These are phyloP conservation scores for Nephelium lappaceum DNA, from an alignment of 345 rosid species.

Conservation along the genomic window DNA sequence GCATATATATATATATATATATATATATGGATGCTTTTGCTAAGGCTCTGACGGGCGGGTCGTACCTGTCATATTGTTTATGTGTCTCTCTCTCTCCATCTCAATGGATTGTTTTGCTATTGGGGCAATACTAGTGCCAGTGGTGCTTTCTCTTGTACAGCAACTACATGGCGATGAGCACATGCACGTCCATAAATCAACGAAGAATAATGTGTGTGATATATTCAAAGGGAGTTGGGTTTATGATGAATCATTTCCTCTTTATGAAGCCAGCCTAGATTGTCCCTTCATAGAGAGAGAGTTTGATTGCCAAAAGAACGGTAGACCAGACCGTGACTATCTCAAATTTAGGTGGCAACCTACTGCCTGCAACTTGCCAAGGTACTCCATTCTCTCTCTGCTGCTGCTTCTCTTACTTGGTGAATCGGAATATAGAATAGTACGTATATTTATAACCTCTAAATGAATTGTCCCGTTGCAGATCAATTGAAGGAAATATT, in stretches of 20 bases:
- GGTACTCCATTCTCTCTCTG: conserved; percentile 33
- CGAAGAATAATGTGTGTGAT: conserved; percentile 22
- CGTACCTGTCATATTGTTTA: too few relatives aligned
- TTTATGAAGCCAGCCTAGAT: conserved; percentile 34
- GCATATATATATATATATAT: too few relatives aligned
- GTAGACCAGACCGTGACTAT: conserved; percentile 59
- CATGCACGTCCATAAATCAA: neutral
- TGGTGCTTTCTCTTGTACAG: neutral
- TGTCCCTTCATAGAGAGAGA: conserved; percentile 57
- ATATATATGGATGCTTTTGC: too few relatives aligned
- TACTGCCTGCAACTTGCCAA: conserved; percentile 45
- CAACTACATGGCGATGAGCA: neutral
- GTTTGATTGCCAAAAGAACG: conserved; percentile 58
- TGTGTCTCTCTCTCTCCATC: neutral
- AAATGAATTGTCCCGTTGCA: too few relatives aligned
- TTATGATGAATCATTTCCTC: conserved; percentile 53
- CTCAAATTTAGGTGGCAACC: conserved; percentile 78
- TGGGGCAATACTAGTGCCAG: neutral
- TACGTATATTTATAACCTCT: too few relatives aligned
- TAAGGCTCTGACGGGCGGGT: neutral
- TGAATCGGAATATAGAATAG: too few relatives aligned
- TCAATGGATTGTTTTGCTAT: conserved; percentile 15
- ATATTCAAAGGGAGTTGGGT: conserved; percentile 67
- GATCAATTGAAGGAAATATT: neutral
- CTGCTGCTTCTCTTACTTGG: neutral